These are phyloP conservation scores for Dipodascopsis uninucleata DNA, from an alignment of 805 yeast species.

Conservation along the genomic window DNA sequence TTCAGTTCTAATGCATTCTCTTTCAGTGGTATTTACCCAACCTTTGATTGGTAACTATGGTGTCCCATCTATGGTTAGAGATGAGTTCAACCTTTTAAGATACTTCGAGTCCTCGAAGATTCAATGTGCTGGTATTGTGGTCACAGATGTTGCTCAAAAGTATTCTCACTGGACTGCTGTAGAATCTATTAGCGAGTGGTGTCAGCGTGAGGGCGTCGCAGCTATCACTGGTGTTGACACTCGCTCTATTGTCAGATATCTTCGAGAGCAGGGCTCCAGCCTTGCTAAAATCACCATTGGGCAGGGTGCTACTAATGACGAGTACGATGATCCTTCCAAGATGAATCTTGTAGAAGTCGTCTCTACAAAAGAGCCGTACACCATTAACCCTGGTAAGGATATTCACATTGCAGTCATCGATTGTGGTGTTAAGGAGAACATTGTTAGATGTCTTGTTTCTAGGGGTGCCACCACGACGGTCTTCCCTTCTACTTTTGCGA, in stretches of 20 bases:
- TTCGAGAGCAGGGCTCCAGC: constrained; percentile 95
- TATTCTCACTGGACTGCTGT: constrained; percentile 99
- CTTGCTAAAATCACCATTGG: constrained; percentile 87
- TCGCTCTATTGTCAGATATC: constrained; percentile 83
- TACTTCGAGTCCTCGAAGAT: constrained; percentile 87
- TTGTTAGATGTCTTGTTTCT: constrained; percentile 84
- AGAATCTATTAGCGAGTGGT: constrained; percentile 92
- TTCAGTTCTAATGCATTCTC: background rate
- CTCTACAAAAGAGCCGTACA: constrained; percentile 93
- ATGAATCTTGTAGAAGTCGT: constrained; percentile 89
- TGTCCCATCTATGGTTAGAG: constrained; percentile 85
- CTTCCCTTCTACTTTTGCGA: constrained; percentile 92
- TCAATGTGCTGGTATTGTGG: constrained; percentile 95
- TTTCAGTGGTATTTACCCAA: constrained; percentile 75
- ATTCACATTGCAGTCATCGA: constrained; percentile 90
- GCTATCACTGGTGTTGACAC: constrained; percentile 97
- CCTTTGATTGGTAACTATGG: constrained; percentile 98
- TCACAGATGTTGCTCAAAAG: constrained; percentile 89
- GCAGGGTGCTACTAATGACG: constrained; percentile 44
- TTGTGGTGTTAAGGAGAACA: constrained; percentile 98
- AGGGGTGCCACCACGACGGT: constrained; percentile 97
- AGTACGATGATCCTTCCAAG: constrained; percentile 88
- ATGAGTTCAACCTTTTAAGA: constrained; percentile 78
- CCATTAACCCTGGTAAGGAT: constrained; percentile 50
- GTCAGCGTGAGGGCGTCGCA: constrained; percentile 92